Conservation (phyloP, 164 flowering plant species). For the Buxus sempervirens region DNA sequence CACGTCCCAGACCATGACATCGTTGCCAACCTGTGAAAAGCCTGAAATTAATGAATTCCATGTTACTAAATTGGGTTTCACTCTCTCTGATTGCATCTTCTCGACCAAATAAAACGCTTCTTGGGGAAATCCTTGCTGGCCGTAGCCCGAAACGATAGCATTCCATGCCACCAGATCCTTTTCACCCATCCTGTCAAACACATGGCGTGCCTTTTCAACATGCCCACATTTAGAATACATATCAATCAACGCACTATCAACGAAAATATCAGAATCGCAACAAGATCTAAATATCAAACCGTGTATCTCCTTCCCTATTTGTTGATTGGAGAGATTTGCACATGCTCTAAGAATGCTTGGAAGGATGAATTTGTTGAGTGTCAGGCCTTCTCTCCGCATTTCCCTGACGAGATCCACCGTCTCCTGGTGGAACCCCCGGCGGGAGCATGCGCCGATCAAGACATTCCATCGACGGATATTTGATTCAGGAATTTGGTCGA, state of each 20-base stretch:
- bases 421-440: constrained; percentile 47
- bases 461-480: constrained; percentile 54
- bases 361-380: constrained; percentile 42
- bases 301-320: constrained; percentile 52
- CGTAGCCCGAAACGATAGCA: constrained; percentile 70
- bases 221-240: constrained; percentile 74
- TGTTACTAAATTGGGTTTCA: constrained; percentile 64
- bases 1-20: constrained; percentile 31
- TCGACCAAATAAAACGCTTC: constrained; percentile 58
- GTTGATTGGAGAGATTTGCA: constrained; percentile 41
- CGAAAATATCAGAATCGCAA: constrained; percentile 43
- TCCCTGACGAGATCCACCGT: constrained; percentile 48
- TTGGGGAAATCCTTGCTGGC: constrained; percentile 37
- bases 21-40: constrained; percentile 48
- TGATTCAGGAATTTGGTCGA: constrained; percentile 54
- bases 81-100: constrained; percentile 33
- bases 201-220: constrained; percentile 41
- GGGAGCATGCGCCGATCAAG: constrained; percentile 51
- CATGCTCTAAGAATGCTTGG: constrained; percentile 78
- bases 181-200: constrained; percentile 53
- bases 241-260: constrained; percentile 60
- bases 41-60: constrained; percentile 81
- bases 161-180: constrained; percentile 72
- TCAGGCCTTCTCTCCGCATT: constrained; percentile 46
- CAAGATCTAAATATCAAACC: constrained; percentile 29